Conservation (phyloP, 2,329 filamentous ascomycete genomes). For the Cladosporium sphaerospermum region DNA sequence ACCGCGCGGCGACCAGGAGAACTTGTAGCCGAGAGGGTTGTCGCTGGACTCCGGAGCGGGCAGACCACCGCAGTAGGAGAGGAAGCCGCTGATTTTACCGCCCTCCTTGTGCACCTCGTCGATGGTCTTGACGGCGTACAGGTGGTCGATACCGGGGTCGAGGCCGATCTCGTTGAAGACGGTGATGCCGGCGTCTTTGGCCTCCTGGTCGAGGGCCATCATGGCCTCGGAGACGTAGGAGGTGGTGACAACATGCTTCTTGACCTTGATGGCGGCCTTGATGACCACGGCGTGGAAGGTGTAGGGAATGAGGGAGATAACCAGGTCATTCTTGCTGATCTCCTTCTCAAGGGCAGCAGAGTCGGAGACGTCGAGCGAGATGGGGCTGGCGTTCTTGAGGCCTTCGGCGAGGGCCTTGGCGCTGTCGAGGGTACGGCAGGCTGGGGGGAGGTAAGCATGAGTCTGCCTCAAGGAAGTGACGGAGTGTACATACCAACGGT, state of each 20-base stretch:
- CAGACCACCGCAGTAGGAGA: constrained; percentile 78
- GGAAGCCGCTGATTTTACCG: constrained; percentile 77
- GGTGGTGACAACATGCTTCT: constrained; percentile 95
- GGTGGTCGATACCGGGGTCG: constrained; percentile 67
- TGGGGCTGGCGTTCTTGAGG: constrained; percentile 65
- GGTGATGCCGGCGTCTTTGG: constrained; percentile 87
- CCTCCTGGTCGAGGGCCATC: constrained; percentile 75
- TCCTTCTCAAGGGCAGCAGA: constrained; percentile 70
- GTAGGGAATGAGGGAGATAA: constrained; percentile 73
- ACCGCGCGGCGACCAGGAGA: constrained; percentile 69
- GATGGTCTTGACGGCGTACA: constrained; percentile 82
- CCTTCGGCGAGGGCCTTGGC: constrained; percentile 69
- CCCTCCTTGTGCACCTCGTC: constrained; percentile 78
- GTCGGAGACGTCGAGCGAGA: constrained; percentile 79
- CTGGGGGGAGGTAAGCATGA: constrained; percentile 36
- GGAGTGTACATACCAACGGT: constrained; percentile 44
- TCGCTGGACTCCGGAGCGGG: constrained; percentile 63
- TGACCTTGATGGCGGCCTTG: constrained; percentile 84
- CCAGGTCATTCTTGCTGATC: constrained; percentile 59
- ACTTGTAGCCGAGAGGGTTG: constrained; percentile 92
- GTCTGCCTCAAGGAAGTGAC: not conserved
- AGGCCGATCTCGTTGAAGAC: constrained; percentile 95
- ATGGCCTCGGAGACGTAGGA: constrained; percentile 90
- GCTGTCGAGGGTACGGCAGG: constrained; percentile 72
- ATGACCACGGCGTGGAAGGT: constrained; percentile 83